Evolutionary conservation across 1,139 yeast species (phyloP).

Genomic region (Groenewaldozyma sp.): DNA sequence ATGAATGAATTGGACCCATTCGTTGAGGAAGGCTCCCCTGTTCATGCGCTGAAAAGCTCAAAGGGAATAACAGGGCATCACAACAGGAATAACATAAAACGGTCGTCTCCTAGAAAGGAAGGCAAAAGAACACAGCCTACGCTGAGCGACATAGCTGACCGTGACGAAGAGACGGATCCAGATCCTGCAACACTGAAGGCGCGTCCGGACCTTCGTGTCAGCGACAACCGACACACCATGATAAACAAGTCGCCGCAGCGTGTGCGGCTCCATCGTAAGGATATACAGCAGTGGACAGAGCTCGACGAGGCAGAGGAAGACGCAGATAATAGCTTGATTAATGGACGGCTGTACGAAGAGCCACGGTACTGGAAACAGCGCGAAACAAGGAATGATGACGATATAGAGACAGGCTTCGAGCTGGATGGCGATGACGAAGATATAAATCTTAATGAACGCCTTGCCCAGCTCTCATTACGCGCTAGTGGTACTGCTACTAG

Average conservation of each 20-base stretch:
- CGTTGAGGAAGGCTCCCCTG: background rate
- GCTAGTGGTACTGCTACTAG: too few species aligned
- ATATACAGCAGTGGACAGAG: constrained; percentile 8
- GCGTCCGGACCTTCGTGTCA: too few species aligned
- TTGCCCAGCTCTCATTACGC: too few species aligned
- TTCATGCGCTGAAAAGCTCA: background rate
- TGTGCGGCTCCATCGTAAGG: too few species aligned
- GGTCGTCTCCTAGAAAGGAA: background rate
- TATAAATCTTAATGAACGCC: too few species aligned
- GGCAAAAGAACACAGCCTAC: background rate
- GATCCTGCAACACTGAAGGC: background rate
- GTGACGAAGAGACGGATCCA: background rate
- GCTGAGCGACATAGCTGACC: background rate
- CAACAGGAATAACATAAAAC: too few species aligned
- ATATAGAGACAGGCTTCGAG: constrained; percentile 15
- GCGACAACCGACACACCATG: too few species aligned
- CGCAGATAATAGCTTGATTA: constrained; percentile 7
- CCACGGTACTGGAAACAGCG: constrained; percentile 3
- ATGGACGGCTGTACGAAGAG: constrained; percentile 6
- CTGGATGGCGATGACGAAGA: constrained; percentile 13
- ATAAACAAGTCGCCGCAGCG: too few species aligned
- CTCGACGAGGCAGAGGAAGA: constrained; percentile 19
- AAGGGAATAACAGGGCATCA: too few species aligned
- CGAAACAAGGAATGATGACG: background rate
- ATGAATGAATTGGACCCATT: background rate